Base-by-base conservation (phyloP, 2,329 filamentous ascomycete species). In the Aspergillus phoenicis region DNA sequence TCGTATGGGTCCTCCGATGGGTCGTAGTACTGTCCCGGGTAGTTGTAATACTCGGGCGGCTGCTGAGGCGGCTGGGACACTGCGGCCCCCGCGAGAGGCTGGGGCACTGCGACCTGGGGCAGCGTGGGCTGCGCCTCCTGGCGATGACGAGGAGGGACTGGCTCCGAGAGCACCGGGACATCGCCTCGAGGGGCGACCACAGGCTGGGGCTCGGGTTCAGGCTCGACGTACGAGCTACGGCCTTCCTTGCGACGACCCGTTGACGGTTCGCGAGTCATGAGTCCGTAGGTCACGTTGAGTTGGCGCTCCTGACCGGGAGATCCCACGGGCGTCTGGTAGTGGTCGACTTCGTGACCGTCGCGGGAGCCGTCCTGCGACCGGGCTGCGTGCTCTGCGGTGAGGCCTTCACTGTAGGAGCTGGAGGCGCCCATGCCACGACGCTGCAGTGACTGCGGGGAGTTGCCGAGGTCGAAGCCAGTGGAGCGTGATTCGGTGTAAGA, bases 221-320 rank as follows among this genome's bases (percentile, higher is more conserved):
- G 22, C 20, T 63, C 17, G 47, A 63, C 54, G 28, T 62, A 53
- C 3, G 70, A 67, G 41, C 57, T 65, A 20, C 60, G 66, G 26
- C 66, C 71, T 47, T 68, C 64, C 59, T 73, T 76, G 41, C 78
- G 76, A 48, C 76, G 74, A 30, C 78, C 77, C 4, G 73, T 77
- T 2, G 77, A 80, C 1, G 74, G 71, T n/a, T 72, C 73, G 5
- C 77, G 77, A 11, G 68, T 64, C 17, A 80, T 68, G 4, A 69
- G 56, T 62, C 70, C 64, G 63, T 68, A 59, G 62, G 61, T 55
- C 59, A 68, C 59, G 52, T 65, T 65, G 41, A 70, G 63, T 55
- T 70, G 68, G 52, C 58, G 62, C 33, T 67, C 64, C 55, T 66
- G 66, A 24, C 58, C 62, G 5, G 72, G 71, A 5, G 68, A 63